phyloP scores from a whole-genome alignment of 2,329 filamentous ascomycete genomes.

The Exophiala aquamarina region DNA sequence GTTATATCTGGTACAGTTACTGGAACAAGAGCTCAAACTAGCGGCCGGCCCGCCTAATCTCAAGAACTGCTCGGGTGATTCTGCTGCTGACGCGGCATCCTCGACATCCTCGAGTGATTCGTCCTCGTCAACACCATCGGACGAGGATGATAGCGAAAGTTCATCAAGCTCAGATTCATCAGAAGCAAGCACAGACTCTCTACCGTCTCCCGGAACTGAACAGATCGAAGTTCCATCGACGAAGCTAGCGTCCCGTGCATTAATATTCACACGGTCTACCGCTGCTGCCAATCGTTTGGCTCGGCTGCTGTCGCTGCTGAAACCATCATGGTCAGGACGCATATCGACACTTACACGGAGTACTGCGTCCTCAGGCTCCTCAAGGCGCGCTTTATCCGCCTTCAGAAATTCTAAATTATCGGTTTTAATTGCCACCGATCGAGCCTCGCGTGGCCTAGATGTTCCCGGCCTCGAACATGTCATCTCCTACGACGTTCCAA shows the following conservation, averaged over 20 bases:
- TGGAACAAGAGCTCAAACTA: conserved; percentile 50
- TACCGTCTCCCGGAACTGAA: not conserved
- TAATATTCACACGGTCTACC: conserved; percentile 93
- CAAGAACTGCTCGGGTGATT: too few species aligned
- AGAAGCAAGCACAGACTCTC: not conserved
- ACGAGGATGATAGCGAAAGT: conserved; percentile 50
- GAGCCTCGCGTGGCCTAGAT: conserved; percentile 90
- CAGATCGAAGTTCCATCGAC: conserved; percentile 63
- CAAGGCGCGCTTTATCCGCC: conserved; percentile 75
- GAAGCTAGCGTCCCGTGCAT: conserved; percentile 68
- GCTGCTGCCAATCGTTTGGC: conserved; percentile 86
- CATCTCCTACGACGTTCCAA: conserved; percentile 91
- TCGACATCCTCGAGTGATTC: conserved; percentile 26
- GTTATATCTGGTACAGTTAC: conserved; percentile 76
- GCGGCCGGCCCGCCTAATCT: too few species aligned
- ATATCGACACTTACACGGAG: conserved; percentile 80
- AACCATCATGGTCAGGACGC: conserved; percentile 84
- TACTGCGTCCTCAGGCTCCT: conserved; percentile 24
- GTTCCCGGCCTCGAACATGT: conserved; percentile 90
- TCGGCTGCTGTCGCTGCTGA: conserved; percentile 78
- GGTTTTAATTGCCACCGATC: conserved; percentile 93
- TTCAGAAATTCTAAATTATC: conserved; percentile 87
- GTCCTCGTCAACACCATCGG: conserved; percentile 23
- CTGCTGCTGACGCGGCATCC: conserved; percentile 24
- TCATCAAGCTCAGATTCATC: not conserved